These are phyloP conservation scores for Senecio squalidus DNA, from an alignment of 140 eudicot genomes.

Conservation along the genomic window DNA sequence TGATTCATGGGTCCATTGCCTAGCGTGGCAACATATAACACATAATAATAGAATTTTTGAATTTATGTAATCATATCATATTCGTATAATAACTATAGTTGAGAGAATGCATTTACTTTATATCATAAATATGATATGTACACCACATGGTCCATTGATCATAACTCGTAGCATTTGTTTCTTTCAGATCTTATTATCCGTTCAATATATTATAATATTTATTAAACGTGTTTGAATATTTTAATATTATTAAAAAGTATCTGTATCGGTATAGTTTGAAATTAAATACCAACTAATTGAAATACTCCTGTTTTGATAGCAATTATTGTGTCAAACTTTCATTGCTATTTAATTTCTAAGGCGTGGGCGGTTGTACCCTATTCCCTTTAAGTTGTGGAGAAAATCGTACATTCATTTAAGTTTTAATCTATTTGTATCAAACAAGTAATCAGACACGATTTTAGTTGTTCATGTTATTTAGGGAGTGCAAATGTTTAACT, in stretches of 20 bases:
- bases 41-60: background rate
- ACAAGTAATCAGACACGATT: no score
- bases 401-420: no score
- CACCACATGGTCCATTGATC: conserved; percentile 20
- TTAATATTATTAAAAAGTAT: background rate
- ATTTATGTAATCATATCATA: background rate
- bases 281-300: background rate
- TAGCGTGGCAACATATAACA: no score
- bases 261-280: background rate
- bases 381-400: no score
- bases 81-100: conserved; percentile 10
- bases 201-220: background rate
- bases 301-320: no score
- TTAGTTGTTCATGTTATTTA: no score
- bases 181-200: conserved; percentile 4
- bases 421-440: no score
- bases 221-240: background rate
- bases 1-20: conserved; percentile 18
- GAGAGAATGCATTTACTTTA: conserved; percentile 25
- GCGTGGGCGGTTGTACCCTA: no score
- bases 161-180: conserved; percentile 4
- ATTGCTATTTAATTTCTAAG: no score
- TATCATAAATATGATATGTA: conserved; percentile 25
- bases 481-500: no score
- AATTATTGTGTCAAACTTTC: no score